Evolutionary conservation across 1,284 basidiomycete species (phyloP).

Genomic region (Melampsora americana): DNA sequence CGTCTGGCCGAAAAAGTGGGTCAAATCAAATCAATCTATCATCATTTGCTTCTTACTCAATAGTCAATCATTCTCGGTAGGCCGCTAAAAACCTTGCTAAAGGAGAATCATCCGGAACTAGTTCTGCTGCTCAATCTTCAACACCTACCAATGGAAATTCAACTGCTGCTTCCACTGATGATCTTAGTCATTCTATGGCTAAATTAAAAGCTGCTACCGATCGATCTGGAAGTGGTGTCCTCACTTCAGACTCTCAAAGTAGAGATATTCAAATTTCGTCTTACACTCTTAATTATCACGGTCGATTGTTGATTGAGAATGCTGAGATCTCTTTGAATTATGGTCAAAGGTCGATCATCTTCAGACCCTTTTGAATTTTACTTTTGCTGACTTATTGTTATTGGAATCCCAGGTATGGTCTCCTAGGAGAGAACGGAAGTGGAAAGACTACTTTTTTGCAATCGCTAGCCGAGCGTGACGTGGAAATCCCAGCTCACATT

Average conservation of each 20-base stretch:
- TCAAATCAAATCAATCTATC: neutral
- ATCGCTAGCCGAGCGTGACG: constrained; percentile 84
- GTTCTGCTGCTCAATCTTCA: constrained; percentile 74
- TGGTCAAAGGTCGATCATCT: constrained; percentile 68
- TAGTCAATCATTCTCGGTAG: constrained; percentile 53
- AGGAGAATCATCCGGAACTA: constrained; percentile 63
- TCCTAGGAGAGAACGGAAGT: constrained; percentile 93
- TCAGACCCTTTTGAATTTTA: neutral
- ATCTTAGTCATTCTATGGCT: constrained; percentile 66
- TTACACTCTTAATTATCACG: constrained; percentile 96
- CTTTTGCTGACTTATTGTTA: neutral
- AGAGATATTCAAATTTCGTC: constrained; percentile 97
- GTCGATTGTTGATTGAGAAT: constrained; percentile 83
- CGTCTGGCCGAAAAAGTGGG: constrained; percentile 68
- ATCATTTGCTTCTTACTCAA: neutral
- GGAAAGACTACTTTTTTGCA: constrained; percentile 74
- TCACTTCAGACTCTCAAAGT: constrained; percentile 84
- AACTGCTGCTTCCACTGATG: constrained; percentile 50
- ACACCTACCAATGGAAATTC: constrained; percentile 67
- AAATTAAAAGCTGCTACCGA: constrained; percentile 83
- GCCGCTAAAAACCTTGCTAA: constrained; percentile 71
- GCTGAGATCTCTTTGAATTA: constrained; percentile 92
- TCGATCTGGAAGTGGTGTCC: constrained; percentile 82
- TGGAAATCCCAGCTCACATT: constrained; percentile 89
- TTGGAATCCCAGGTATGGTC: constrained; percentile 64